phyloP scores from a whole-genome alignment of 768 basidiomycete genomes.

The Agrocybe praecox region DNA sequence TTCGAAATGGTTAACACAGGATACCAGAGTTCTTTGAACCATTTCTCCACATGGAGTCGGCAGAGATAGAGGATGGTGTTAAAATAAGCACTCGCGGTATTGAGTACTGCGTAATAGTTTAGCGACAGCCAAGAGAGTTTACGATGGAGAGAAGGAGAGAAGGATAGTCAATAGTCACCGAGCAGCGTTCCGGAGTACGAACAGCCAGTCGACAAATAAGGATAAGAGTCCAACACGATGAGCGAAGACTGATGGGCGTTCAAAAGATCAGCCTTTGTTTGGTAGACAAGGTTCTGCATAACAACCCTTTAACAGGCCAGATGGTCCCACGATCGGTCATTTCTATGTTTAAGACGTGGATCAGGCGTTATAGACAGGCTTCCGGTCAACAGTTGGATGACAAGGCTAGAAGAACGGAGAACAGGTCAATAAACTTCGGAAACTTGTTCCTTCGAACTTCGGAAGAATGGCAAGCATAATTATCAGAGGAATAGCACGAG shows the following conservation, averaged over 20 bases:
- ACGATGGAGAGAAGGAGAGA: conserved; percentile 11
- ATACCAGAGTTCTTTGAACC: conserved; percentile 11
- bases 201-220: conserved; percentile 13
- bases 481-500: conserved; percentile 7
- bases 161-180: conserved; percentile 13
- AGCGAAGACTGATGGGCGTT: background rate
- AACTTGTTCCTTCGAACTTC: conserved; percentile 23
- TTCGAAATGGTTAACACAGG: conserved; percentile 14
- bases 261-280: conserved; percentile 9
- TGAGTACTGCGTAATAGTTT: conserved; percentile 15
- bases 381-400: conserved; percentile 11
- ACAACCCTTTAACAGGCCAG: conserved; percentile 12
- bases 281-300: conserved; percentile 6
- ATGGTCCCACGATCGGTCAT: conserved; percentile 14
- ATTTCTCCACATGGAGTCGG: conserved; percentile 21
- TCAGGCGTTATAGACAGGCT: conserved; percentile 16
- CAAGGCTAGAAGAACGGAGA: conserved; percentile 13
- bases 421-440: conserved; percentile 19
- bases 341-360: conserved; percentile 11
- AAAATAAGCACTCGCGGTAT: conserved; percentile 12
- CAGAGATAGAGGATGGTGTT: conserved; percentile 15
- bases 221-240: conserved; percentile 18
- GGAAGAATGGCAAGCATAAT: conserved; percentile 17
- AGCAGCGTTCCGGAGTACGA: conserved; percentile 11
- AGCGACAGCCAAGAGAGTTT: conserved; percentile 16